Percentiles rank a stretch among this genome's conserved stretches.
Evolutionary conservation across 2,329 filamentous ascomycete species (phyloP).

Genomic region (Leptographium procerum): DNA sequence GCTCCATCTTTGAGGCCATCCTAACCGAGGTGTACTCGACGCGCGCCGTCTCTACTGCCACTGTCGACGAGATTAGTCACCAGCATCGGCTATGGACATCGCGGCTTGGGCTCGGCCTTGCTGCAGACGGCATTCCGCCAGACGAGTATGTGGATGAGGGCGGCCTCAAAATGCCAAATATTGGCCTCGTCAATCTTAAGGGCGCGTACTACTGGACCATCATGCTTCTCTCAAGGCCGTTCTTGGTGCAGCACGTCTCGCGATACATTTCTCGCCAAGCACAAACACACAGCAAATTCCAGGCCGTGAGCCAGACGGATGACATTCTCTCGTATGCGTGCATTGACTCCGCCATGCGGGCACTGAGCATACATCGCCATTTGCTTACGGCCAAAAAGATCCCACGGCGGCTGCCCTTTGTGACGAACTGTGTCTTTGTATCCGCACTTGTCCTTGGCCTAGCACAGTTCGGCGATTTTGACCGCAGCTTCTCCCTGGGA

Average conservation of each 20-base stretch:
- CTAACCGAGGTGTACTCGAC: slow-evolving; percentile 23
- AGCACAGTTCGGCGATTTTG: slow-evolving; percentile 32
- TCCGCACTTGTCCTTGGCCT: slow-evolving; percentile 31
- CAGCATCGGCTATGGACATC: slow-evolving; percentile 18
- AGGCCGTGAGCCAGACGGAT: slow-evolving; percentile 1
- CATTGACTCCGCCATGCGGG: slow-evolving; percentile 23
- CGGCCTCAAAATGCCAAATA: slow-evolving; percentile 14
- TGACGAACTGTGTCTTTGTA: slow-evolving; percentile 34
- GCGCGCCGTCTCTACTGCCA: slow-evolving; percentile 18
- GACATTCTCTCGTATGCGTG: slow-evolving; percentile 21
- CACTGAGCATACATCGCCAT: slow-evolving; percentile 25
- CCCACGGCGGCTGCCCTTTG: slow-evolving; percentile 30
- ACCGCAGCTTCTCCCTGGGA: slow-evolving; percentile 21
- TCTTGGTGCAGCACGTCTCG: slow-evolving; percentile 20
- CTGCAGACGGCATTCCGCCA: slow-evolving; percentile 11
- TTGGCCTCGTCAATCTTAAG: slow-evolving; percentile 22
- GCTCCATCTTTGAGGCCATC: slow-evolving; percentile 24
- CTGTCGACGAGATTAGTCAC: slow-evolving; percentile 16
- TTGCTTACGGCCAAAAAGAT: slow-evolving; percentile 22
- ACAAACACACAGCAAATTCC: neutral
- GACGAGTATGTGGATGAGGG: slow-evolving; percentile 6
- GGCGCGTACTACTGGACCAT: slow-evolving; percentile 27
- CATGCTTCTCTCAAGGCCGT: slow-evolving; percentile 25
- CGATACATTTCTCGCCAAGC: slow-evolving; percentile 4
- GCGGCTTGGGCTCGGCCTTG: slow-evolving; percentile 11